Evolutionary conservation across 768 basidiomycete species (phyloP), one percentile per base, ranked within the genome.

Genomic region (Pleurotus sapidus): DNA sequence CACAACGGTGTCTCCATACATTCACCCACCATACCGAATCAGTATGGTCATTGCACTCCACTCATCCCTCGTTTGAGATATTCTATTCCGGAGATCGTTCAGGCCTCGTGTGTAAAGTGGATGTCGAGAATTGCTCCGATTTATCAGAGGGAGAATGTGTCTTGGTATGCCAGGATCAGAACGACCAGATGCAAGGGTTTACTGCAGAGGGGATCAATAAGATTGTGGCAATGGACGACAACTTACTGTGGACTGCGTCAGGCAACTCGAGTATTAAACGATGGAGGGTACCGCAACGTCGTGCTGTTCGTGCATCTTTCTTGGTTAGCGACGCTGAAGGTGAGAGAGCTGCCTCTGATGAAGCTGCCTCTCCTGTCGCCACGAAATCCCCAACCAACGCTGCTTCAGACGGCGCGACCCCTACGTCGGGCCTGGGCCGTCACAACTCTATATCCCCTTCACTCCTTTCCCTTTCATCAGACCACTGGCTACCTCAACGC

Each of bases 1-100:
- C 92, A 0, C 95, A 98, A 67, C 82, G 91, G 9, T 96, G 94
- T 65, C 74, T 99, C 14, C 95, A 99, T 65, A 98, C 96, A 1
- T 99, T 98, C 74, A 91, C 92, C 0, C 89, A 98, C 66, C 96
- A 98, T 68, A 86, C 91, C 12, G 93, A 95, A 59, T 91, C 90
- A 12, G 94, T 98, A 46, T 98, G 97, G 96, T 88, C 95, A 0
- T 77, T 99, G 5, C 85, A 84, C 67, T 96, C 95, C 7, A 79
- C 84, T 0, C 95, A 98, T 68, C 92, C 95, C 0, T 85, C 88
- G 6, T 78, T 99, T 51, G 79, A 86, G 68, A 79, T 86, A 1
- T 99, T 99, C 75, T 98, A 96, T 72, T 97, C 95, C 0, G 97
- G 96, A 8, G 96, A 98, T 64, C 83, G 91, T 25, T 84, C 89